Conservation (phyloP, 2,329 filamentous ascomycete species). For the Pseudodiploospora longispora region DNA sequence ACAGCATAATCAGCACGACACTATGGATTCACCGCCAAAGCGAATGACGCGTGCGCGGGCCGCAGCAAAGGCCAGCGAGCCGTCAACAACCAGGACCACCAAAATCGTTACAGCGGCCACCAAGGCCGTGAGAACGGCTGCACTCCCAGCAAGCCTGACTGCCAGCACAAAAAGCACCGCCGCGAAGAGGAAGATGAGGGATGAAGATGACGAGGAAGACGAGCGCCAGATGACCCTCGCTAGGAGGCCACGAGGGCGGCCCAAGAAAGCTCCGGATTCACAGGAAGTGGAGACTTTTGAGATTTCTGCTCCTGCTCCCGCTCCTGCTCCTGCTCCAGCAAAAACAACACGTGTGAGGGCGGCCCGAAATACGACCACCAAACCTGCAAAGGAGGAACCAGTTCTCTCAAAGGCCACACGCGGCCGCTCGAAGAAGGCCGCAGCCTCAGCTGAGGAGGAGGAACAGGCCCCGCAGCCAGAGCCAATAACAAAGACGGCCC, state of each 20-base stretch:
- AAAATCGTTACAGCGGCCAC: slow-evolving; percentile 42
- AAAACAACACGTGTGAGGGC: slow-evolving; percentile 22
- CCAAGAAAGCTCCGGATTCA: slow-evolving; percentile 31
- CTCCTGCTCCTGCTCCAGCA: slow-evolving; percentile 10
- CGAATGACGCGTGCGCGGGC: slow-evolving; percentile 47
- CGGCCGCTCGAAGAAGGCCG: slow-evolving; percentile 35
- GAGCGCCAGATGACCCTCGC: slow-evolving; percentile 23
- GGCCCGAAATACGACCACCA: slow-evolving; percentile 18
- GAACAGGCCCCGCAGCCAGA: slow-evolving; percentile 16
- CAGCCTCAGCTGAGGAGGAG: slow-evolving; percentile 13
- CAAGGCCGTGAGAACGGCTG: slow-evolving; percentile 32
- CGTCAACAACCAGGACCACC: slow-evolving; percentile 28
- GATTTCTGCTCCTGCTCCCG: slow-evolving; percentile 8
- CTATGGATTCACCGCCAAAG: slow-evolving; percentile 51
- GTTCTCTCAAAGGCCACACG: slow-evolving; percentile 29
- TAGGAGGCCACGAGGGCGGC: slow-evolving; percentile 33
- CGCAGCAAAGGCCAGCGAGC: slow-evolving; percentile 32
- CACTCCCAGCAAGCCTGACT: slow-evolving; percentile 18
- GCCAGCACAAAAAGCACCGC: slow-evolving; percentile 26
- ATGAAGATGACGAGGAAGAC: slow-evolving; percentile 44
- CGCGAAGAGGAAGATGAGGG: slow-evolving; percentile 42
- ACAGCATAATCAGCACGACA: slow-evolving; percentile 21
- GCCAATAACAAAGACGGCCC: slow-evolving; percentile 25
- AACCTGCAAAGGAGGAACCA: slow-evolving; percentile 15
- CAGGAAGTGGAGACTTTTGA: slow-evolving; percentile 11